These are phyloP conservation scores for Hypoxylon intermedium DNA, from an alignment of 495 filamentous ascomycete species.

Conservation along the genomic window DNA sequence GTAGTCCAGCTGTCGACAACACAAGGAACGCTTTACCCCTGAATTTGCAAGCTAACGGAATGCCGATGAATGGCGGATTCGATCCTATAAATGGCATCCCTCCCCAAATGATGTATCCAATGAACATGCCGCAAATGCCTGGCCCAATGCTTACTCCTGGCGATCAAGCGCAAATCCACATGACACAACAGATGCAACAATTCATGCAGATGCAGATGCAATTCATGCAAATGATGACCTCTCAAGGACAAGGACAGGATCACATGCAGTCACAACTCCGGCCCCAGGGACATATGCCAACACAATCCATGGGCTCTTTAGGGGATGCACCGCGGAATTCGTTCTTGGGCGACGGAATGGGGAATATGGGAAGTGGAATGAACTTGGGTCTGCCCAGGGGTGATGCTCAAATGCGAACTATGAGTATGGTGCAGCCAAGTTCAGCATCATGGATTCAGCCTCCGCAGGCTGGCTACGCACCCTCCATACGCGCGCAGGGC, in stretches of 20 bases:
- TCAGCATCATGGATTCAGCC: slow-evolving; percentile 59
- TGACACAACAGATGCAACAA: slow-evolving; percentile 85
- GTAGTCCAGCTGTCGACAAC: slow-evolving; percentile 70
- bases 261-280: slow-evolving; percentile 39
- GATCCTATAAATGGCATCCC: slow-evolving; percentile 57
- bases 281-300: slow-evolving; percentile 46
- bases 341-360: slow-evolving; percentile 49
- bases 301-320: slow-evolving; percentile 44
- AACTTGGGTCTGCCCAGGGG: slow-evolving; percentile 47
- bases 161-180: slow-evolving; percentile 81
- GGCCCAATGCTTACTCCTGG: slow-evolving; percentile 61
- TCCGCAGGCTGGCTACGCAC: slow-evolving; percentile 50
- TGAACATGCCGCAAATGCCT: slow-evolving; percentile 48
- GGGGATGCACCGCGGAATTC: slow-evolving; percentile 53
- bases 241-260: slow-evolving; percentile 36
- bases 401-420: slow-evolving; percentile 61
- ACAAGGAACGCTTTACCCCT: slow-evolving; percentile 25
- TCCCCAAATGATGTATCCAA: slow-evolving; percentile 57
- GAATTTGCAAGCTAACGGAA: slow-evolving; percentile 31
- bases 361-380: slow-evolving; percentile 33
- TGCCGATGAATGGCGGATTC: slow-evolving; percentile 48
- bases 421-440: slow-evolving; percentile 83
- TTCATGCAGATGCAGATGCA: slow-evolving; percentile 97
- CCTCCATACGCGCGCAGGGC: slow-evolving; percentile 55
- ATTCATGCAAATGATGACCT: slow-evolving; percentile 80